Evolutionary conservation across 2,329 filamentous ascomycete species (phyloP).

Genomic region (Pseudonectria buxi): DNA sequence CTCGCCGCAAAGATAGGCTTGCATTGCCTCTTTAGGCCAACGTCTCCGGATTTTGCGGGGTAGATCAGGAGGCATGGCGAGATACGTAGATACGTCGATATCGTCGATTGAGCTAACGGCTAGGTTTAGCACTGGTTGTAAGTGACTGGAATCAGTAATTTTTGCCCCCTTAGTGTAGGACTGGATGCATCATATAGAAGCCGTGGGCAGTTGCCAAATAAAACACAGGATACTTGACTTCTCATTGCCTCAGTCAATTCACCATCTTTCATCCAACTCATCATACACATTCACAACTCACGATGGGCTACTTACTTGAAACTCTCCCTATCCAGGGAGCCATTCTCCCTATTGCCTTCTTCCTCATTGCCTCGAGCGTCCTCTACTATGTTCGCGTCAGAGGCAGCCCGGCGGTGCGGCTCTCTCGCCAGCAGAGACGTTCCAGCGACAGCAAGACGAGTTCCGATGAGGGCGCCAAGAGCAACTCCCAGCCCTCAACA

Average conservation of each 20-base stretch:
- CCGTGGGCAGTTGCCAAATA: no score
- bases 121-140: no score
- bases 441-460: background rate
- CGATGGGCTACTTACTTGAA: conserved; percentile 2
- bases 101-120: no score
- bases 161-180: no score
- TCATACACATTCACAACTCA: background rate
- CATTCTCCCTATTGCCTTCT: conserved; percentile 2
- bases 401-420: background rate
- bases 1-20: conserved; percentile 2
- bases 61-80: background rate
- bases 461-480: background rate
- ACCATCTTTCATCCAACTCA: background rate
- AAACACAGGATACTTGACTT: no score
- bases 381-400: conserved; percentile 3
- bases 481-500: conserved; percentile 6
- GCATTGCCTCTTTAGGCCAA: conserved; percentile 6
- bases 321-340: conserved; percentile 1
- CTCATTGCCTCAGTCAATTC: no score
- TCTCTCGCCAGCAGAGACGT: background rate
- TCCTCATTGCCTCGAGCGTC: conserved; percentile 3
- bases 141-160: no score
- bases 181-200: no score
- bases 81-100: no score
- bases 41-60: conserved; percentile 8